phyloP scores from a whole-genome alignment of 2,329 filamentous ascomycete genomes.

The Hymenoscyphus fructigenus region DNA sequence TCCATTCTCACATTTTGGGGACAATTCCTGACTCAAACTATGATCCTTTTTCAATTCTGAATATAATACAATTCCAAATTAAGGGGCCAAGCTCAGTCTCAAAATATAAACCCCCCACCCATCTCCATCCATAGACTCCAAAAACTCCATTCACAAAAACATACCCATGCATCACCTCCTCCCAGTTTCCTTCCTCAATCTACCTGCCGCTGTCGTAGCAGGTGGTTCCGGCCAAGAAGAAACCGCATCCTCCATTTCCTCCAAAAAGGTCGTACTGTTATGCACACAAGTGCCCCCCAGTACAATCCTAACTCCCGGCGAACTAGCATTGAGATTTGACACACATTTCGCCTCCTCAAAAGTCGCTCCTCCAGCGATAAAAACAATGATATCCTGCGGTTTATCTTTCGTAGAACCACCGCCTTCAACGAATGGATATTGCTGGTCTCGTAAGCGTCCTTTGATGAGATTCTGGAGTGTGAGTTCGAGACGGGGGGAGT shows the following conservation, averaged over 20 bases:
- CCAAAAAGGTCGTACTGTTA: conserved; percentile 83
- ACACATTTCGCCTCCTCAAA: conserved; percentile 98
- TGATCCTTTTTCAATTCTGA: neutral
- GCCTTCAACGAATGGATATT: conserved; percentile 92
- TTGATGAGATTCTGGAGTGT: conserved; percentile 94
- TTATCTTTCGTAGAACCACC: conserved; percentile 87
- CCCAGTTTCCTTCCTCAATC: conserved; percentile 37
- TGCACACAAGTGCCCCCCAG: conserved; percentile 85
- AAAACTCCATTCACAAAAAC: neutral
- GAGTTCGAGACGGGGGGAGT: conserved; percentile 82
- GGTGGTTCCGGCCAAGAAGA: conserved; percentile 75
- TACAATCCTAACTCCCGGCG: conserved; percentile 84
- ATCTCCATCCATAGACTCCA: neutral
- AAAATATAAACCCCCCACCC: neutral
- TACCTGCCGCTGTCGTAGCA: conserved; percentile 36
- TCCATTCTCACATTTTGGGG: too few relatives aligned
- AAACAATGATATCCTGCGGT: conserved; percentile 93
- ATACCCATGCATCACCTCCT: conserved; percentile 23
- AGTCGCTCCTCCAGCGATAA: conserved; percentile 89
- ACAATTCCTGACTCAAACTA: too few relatives aligned
- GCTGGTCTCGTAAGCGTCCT: conserved; percentile 78
- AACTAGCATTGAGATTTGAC: conserved; percentile 88
- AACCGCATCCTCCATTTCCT: conserved; percentile 89
- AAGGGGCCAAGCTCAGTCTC: neutral
- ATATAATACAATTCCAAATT: neutral